phyloP scores from a whole-genome alignment of 495 filamentous ascomycete genomes.

The Penicillium silybi region DNA sequence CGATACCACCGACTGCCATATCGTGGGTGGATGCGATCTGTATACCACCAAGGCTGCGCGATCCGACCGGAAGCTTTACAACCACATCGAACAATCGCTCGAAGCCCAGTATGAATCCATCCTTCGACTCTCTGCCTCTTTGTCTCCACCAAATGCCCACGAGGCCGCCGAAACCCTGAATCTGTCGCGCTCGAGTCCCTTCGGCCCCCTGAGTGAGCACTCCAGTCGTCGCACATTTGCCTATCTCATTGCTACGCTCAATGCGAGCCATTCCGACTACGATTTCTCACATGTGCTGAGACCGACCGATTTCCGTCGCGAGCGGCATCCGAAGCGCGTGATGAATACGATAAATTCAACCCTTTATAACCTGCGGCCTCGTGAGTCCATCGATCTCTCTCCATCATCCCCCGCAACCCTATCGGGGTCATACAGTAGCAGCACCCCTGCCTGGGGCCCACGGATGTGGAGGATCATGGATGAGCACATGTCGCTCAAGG shows the following conservation, averaged over 20 bases:
- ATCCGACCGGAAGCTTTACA: conserved; percentile 94
- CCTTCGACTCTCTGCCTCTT: conserved; percentile 71
- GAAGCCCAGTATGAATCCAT: conserved; percentile 86
- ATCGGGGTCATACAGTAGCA: conserved; percentile 39
- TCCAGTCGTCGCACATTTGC: conserved; percentile 89
- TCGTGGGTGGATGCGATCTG: conserved; percentile 87
- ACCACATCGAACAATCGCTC: conserved; percentile 83
- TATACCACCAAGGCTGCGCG: conserved; percentile 96
- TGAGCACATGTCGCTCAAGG: conserved; percentile 82
- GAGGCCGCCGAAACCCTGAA: conserved; percentile 58
- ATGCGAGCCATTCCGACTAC: conserved; percentile 95
- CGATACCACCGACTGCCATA: conserved; percentile 83
- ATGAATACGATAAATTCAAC: conserved; percentile 84
- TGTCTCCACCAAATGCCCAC: conserved; percentile 69
- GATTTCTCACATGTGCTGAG: conserved; percentile 90
- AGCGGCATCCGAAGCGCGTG: conserved; percentile 67
- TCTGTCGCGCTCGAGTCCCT: conserved; percentile 79
- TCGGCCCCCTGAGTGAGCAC: conserved; percentile 80
- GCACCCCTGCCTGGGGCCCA: conserved; percentile 65
- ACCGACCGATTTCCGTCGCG: conserved; percentile 80
- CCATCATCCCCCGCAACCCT: conserved; percentile 43
- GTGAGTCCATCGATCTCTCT: conserved; percentile 43
- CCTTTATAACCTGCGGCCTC: conserved; percentile 75
- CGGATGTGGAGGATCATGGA: conserved; percentile 87
- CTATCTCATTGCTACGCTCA: conserved; percentile 95